These are phyloP conservation scores for Chloranthus sessilifolius DNA, from an alignment of 164 flowering plant genomes.

Conservation along the genomic window DNA sequence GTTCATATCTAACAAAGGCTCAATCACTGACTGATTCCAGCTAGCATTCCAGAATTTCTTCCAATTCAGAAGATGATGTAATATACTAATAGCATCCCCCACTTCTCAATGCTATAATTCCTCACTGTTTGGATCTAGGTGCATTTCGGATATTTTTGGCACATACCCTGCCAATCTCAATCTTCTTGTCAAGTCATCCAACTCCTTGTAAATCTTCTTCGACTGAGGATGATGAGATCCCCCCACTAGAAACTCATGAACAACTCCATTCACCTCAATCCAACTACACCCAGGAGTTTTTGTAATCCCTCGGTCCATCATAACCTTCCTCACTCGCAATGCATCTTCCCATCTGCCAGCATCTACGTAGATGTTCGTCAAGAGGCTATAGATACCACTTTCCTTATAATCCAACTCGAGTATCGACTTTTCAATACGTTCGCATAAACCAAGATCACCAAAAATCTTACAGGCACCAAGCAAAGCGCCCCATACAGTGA, in stretches of 20 bases:
- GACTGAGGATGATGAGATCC: neutral
- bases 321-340: neutral
- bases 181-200: conserved; percentile 7
- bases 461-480: conserved; percentile 6
- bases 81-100: too few relatives aligned
- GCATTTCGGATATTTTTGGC: conserved; percentile 24
- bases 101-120: too few relatives aligned
- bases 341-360: conserved; percentile 4
- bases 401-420: conserved; percentile 1
- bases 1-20: too few relatives aligned
- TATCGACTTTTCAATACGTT: neutral
- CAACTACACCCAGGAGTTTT: conserved; percentile 9
- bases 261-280: conserved; percentile 10
- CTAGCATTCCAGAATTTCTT: too few relatives aligned
- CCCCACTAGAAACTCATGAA: conserved; percentile 8
- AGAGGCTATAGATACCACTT: conserved; percentile 6
- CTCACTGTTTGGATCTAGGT: conserved; percentile 33
- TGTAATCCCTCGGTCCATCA: conserved; percentile 2
- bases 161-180: conserved; percentile 29
- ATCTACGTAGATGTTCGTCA: conserved; percentile 1
- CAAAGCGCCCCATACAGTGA: conserved; percentile 6
- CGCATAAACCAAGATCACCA: neutral
- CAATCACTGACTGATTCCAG: too few relatives aligned
- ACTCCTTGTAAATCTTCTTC: neutral
- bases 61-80: too few relatives aligned